A percentile compares a stretch with the other conserved stretches of the same genome.
These are phyloP conservation scores for Polyporus tsugae DNA, from an alignment of 1,284 basidiomycete species.

Conservation along the genomic window DNA sequence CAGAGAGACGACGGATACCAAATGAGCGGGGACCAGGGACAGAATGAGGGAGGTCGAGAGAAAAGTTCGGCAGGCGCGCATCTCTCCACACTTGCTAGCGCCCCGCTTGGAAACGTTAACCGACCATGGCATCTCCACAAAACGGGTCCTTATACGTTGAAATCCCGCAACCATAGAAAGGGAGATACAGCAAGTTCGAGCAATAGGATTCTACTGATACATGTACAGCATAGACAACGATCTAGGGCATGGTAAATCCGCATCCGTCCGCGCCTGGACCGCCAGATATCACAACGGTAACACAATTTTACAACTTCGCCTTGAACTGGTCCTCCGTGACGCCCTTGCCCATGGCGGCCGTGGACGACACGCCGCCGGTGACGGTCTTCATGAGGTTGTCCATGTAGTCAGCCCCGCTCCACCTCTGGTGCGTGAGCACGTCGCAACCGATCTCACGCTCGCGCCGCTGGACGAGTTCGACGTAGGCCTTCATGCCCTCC, in stretches of 20 bases:
- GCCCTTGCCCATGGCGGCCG: slow-evolving; percentile 94
- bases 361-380: slow-evolving; percentile 94
- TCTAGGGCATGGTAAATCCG: not conserved
- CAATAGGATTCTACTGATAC: not conserved
- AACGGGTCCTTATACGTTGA: not conserved
- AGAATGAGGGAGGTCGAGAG: no score
- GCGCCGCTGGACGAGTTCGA: slow-evolving; percentile 84
- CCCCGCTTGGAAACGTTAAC: no score
- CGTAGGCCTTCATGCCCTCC: slow-evolving; percentile 94
- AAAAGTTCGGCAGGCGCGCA: no score
- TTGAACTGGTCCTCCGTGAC: slow-evolving; percentile 94
- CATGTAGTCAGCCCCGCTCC: slow-evolving; percentile 95
- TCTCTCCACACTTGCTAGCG: no score
- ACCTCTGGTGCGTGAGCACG: slow-evolving; percentile 93
- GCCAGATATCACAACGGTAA: not conserved
- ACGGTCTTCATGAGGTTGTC: slow-evolving; percentile 94
- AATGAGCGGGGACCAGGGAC: no score
- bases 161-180: not conserved
- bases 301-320: slow-evolving; percentile 51
- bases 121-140: no score
- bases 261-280: not conserved
- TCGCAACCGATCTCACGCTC: slow-evolving; percentile 93
- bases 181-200: slow-evolving; percentile 1
- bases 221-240: not conserved
- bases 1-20: no score